Evolutionary conservation across 176 grass and related monocot species (phyloP), one percentile per base, ranked within the genome.

Genomic region (Panicum miliaceum): DNA sequence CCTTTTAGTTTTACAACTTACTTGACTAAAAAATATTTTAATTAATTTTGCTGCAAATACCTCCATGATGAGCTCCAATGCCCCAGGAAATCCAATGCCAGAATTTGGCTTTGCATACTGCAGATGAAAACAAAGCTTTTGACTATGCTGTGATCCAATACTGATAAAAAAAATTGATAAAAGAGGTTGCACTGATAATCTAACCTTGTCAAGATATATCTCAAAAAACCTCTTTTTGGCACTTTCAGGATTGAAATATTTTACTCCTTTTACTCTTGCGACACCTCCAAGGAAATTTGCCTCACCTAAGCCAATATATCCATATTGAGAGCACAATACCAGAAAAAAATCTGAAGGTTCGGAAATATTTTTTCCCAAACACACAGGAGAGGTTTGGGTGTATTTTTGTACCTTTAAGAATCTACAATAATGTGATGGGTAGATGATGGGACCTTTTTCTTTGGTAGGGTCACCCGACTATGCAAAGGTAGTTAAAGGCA

Each of bases 221-320:
- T 96, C 87, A 78, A 99, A 96, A 86, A 99, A 96, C 0, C 81
- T 84, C 83, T 89, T 90, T 78, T 99, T 99, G 40, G 92, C 90
- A 53, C 69, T 92, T 65, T 96, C 91, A 79, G 91, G 42, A 40
- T 91, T 84, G 71, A 97, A 97, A 82, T 84, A 84, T 45, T 85
- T 90, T 41, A 96, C 91, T 88, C 96, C 93, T 87, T 96, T 99
- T 73, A 86, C 73, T 60, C 84, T 90, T 72, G 93, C 93, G 0
- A 99, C 96, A 69, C 96, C 96, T 83, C 93, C 96, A 81, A 99
- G 93, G 82, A 99, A 99, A 89, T 90, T 99, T 73, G 91, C 96
- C 86, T 99, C 96, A 50, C 96, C 96, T 99, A 57, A 60, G 86
- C 16, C 60, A 81, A 68, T 57, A 42, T 41, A 68, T 69, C 68